These are phyloP conservation scores for Suillus weaverae DNA, from an alignment of 768 basidiomycete genomes.

Conservation along the genomic window DNA sequence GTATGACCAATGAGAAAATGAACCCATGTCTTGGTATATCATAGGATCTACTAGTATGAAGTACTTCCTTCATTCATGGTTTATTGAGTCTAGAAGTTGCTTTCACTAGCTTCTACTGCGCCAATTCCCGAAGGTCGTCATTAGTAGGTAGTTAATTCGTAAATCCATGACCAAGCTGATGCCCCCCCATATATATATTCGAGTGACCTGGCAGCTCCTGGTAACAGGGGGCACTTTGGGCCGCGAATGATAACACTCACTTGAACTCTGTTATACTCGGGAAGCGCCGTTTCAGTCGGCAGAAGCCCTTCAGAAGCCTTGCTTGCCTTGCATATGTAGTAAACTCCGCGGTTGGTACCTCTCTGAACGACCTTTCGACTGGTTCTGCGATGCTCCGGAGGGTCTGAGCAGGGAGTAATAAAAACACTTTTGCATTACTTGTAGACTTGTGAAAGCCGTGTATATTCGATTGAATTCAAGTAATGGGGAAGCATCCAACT, in stretches of 20 bases:
- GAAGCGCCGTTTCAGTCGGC: not conserved
- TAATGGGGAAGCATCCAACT: not conserved
- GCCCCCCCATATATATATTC: not conserved
- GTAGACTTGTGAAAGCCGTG: not conserved
- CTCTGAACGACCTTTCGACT: not conserved
- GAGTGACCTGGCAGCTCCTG: not conserved
- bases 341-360: not conserved
- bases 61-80: not conserved
- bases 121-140: not conserved
- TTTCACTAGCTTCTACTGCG: not conserved
- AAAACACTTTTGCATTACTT: not conserved
- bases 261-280: not conserved
- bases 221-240: not conserved
- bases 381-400: not conserved
- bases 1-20: not conserved
- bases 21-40: not conserved
- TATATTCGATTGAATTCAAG: not conserved
- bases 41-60: not conserved
- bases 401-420: not conserved
- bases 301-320: not conserved
- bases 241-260: not conserved
- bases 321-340: not conserved
- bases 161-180: not conserved
- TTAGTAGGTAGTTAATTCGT: not conserved
- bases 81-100: not conserved